These are phyloP conservation scores for Leptographium procerum DNA, from an alignment of 2,329 filamentous ascomycete genomes.

Conservation along the genomic window DNA sequence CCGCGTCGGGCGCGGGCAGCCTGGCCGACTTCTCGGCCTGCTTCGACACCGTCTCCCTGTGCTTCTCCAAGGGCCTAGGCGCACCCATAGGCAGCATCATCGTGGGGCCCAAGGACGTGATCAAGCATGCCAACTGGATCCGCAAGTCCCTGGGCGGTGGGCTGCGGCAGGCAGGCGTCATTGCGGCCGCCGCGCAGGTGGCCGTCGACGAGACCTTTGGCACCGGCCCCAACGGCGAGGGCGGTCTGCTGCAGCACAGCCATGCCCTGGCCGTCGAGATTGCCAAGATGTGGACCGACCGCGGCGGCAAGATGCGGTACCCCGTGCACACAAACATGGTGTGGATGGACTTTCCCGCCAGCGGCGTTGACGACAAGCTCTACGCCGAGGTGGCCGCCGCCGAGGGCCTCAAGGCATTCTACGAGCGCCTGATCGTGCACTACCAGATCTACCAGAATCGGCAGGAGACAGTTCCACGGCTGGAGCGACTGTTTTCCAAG, in stretches of 20 bases:
- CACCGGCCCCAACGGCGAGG: slow-evolving; percentile 40
- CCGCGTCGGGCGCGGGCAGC: slow-evolving; percentile 29
- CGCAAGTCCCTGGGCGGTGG: slow-evolving; percentile 75
- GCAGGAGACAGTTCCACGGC: slow-evolving; percentile 45
- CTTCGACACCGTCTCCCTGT: slow-evolving; percentile 48
- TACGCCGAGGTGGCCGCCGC: slow-evolving; percentile 29
- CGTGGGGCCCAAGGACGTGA: slow-evolving; percentile 35
- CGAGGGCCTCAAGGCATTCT: slow-evolving; percentile 29
- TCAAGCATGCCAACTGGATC: slow-evolving; percentile 62
- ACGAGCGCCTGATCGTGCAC: slow-evolving; percentile 33
- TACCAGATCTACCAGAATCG: slow-evolving; percentile 51
- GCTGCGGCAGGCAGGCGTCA: slow-evolving; percentile 62
- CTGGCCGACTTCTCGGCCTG: slow-evolving; percentile 29
- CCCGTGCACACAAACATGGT: slow-evolving; percentile 88
- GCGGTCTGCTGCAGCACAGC: slow-evolving; percentile 47
- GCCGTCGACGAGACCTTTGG: slow-evolving; percentile 73
- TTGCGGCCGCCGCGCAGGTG: slow-evolving; percentile 64
- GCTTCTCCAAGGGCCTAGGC: slow-evolving; percentile 42
- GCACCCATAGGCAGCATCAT: slow-evolving; percentile 39
- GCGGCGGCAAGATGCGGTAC: slow-evolving; percentile 56
- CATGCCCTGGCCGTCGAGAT: slow-evolving; percentile 54
- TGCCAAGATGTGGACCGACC: slow-evolving; percentile 49
- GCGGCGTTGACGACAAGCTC: slow-evolving; percentile 30
- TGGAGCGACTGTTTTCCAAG: slow-evolving; percentile 43
- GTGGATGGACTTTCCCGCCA: slow-evolving; percentile 63